phyloP scores from a whole-genome alignment of 148 eudicot genomes.

The Rhododendron kiyosumense region DNA sequence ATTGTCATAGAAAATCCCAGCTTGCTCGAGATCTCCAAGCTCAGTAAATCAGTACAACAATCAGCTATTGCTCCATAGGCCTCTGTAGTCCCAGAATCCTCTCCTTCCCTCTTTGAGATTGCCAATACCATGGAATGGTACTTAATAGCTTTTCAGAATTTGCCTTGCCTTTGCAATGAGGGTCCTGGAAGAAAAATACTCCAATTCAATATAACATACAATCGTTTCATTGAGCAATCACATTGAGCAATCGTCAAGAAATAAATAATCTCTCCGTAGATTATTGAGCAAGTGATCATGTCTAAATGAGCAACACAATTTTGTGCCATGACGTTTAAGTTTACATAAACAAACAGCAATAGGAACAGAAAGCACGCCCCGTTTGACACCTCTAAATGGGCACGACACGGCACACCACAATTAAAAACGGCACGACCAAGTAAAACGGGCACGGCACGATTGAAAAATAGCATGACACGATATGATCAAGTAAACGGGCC shows the following conservation, averaged over 20 bases:
- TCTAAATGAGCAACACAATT: not conserved
- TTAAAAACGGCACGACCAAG: too few species aligned
- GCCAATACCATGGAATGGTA: conserved; percentile 80
- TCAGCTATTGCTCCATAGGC: conserved; percentile 98
- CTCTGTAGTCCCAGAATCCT: conserved; percentile 82
- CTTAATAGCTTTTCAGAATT: conserved; percentile 72
- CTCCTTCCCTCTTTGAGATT: conserved; percentile 61
- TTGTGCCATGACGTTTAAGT: not conserved
- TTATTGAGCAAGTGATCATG: not conserved
- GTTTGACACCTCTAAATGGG: too few species aligned
- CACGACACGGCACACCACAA: too few species aligned
- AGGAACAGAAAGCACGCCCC: not conserved
- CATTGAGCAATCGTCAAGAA: not conserved
- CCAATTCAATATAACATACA: not conserved
- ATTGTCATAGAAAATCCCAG: conserved; percentile 62
- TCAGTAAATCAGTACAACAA: conserved; percentile 64
- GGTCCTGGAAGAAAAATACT: conserved; percentile 53
- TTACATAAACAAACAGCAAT: not conserved
- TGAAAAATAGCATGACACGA: too few species aligned
- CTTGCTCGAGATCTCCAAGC: conserved; percentile 84
- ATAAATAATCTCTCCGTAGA: not conserved
- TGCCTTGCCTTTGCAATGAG: conserved; percentile 89
- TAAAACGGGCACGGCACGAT: too few species aligned
- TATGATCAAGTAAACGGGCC: too few species aligned
- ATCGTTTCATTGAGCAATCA: not conserved